These are phyloP conservation scores for Liriodendron chinense DNA, from an alignment of 164 flowering plant genomes.

Conservation along the genomic window DNA sequence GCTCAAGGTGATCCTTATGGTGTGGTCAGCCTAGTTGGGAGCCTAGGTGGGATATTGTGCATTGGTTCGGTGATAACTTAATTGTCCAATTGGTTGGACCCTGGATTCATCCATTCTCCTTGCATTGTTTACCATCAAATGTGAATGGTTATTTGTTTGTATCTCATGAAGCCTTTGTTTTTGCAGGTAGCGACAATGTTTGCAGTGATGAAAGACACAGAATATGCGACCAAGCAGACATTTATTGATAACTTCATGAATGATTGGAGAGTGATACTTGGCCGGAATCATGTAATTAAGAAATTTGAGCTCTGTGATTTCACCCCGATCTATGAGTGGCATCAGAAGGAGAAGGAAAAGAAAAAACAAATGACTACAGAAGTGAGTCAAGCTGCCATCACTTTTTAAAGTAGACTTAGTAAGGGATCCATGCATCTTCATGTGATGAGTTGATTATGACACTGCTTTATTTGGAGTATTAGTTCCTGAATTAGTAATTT, in stretches of 20 bases:
- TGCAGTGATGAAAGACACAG: constrained; percentile 96
- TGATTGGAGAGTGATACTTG: constrained; percentile 84
- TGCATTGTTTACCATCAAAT: too few relatives aligned
- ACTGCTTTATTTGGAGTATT: background rate
- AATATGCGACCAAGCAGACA: constrained; percentile 61
- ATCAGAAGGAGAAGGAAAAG: constrained; percentile 85
- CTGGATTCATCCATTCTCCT: too few relatives aligned
- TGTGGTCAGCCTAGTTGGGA: too few relatives aligned
- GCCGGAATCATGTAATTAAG: constrained; percentile 80
- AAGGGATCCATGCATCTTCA: background rate
- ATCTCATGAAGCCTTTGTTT: background rate
- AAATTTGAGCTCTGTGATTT: constrained; percentile 84
- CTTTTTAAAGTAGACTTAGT: background rate
- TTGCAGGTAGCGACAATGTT: constrained; percentile 97
- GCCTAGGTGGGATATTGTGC: too few relatives aligned
- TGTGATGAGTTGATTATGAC: background rate
- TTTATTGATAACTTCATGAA: constrained; percentile 81
- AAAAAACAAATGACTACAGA: constrained; percentile 94
- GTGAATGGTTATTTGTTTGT: background rate
- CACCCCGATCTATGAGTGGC: constrained; percentile 94
- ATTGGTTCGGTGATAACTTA: too few relatives aligned
- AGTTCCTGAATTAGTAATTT: too few relatives aligned
- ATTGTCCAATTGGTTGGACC: too few relatives aligned
- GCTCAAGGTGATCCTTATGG: too few relatives aligned
- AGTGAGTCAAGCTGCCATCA: constrained; percentile 37